A percentile compares a stretch with the other conserved stretches of the same genome.
Evolutionary conservation across 768 basidiomycete species (phyloP).

Genomic region (Xerocomellus intermedius): DNA sequence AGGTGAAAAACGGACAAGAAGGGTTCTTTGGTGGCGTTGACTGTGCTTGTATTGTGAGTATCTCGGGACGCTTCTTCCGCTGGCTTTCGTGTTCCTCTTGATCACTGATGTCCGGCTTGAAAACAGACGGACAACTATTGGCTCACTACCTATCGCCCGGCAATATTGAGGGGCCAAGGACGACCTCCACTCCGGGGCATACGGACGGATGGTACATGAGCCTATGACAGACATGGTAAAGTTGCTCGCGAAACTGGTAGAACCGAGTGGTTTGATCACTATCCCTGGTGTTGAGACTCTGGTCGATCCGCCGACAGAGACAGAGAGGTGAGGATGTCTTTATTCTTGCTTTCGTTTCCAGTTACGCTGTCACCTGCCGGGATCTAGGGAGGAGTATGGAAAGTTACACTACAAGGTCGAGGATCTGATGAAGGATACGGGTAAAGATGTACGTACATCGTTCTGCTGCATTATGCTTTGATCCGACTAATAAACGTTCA

Average conservation of each 20-base stretch:
- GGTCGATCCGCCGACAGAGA: background rate
- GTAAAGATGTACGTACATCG: background rate
- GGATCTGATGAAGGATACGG: background rate
- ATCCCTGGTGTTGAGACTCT: background rate
- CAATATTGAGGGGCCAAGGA: background rate
- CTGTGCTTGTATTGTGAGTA: constrained; percentile 79
- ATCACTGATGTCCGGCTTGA: background rate
- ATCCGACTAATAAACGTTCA: too few relatives aligned
- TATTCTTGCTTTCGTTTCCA: too few relatives aligned
- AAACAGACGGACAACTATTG: background rate
- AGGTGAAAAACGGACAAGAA: constrained; percentile 28
- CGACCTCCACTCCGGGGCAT: background rate
- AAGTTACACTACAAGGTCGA: background rate
- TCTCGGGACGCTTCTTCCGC: background rate
- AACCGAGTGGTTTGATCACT: constrained; percentile 60
- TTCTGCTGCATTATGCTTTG: too few relatives aligned
- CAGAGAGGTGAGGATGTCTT: background rate
- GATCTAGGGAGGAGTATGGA: background rate
- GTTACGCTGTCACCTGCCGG: background rate
- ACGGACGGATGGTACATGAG: background rate
- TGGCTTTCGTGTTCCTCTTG: background rate
- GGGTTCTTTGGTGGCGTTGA: constrained; percentile 82
- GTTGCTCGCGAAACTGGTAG: background rate
- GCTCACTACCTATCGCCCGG: background rate
- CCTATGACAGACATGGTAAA: background rate